Evolutionary conservation across 768 basidiomycete species (phyloP), one percentile per base, ranked within the genome.

Genomic region (Tephrocybe sp.): DNA sequence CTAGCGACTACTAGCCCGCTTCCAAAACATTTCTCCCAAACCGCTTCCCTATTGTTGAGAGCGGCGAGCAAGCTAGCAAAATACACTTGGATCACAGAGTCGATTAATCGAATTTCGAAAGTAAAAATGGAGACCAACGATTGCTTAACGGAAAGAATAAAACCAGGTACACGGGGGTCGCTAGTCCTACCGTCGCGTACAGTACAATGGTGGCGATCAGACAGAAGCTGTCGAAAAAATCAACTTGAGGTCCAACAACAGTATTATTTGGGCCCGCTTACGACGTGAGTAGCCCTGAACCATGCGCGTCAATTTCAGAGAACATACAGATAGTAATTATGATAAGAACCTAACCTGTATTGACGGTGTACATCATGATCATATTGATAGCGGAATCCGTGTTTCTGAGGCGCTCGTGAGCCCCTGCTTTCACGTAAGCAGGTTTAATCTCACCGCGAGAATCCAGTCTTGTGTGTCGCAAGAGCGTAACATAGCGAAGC

Each of bases 141-240:
- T 76, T 75, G 58, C 72, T 71, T 11, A 76, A 61, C 34, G 62
- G 66, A 52, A 78, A 69, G 57, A 38, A 39, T 72, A 75, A 39
- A 75, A 65, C 3, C 62, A 72, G 48, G 73, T 65, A 62, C 71
- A 77, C n/a, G 69, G 65, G 58, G 69, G 72, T 31, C 71, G 14
- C 69, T 11, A 59, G 48, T 6, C 76, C 76, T 72, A 75, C 74
- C 8, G 66, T 52, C 3, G 65, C 55, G 52, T 70, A 75, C 4
- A 60, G 74, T 46, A 62, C 46, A 22, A 65, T 54, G 45, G 57
- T 63, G n/a, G 56, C 60, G 30, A 39, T 62, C 51, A 57, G 68
- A 61, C 45, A 70, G 10, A 54, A 61, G 62, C 57, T 54, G 22
- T 30, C 12, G 39, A 14, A 20, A 7, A 26, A 6, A 20, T n/a